Evolutionary conservation across 2,329 filamentous ascomycete genomes (phyloP).

Genomic region (Cladosporium sp.): DNA sequence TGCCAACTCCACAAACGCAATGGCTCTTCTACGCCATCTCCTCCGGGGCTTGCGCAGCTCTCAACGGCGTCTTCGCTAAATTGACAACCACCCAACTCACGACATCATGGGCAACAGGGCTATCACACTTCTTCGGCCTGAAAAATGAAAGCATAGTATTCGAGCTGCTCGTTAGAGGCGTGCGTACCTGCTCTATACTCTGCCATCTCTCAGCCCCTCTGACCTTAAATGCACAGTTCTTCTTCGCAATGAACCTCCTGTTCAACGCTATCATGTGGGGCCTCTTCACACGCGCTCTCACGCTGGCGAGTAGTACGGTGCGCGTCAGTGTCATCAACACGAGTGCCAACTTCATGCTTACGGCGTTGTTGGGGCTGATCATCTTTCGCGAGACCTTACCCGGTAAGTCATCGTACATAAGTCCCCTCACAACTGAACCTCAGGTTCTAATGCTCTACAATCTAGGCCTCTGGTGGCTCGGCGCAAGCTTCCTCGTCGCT

Average conservation of each 20-base stretch:
- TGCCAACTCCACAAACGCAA: conserved; percentile 18
- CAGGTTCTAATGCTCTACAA: not conserved
- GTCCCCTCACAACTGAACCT: not conserved
- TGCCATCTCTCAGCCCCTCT: not conserved
- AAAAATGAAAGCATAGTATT: conserved; percentile 41
- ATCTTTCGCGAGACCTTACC: conserved; percentile 69
- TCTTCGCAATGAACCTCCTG: conserved; percentile 67
- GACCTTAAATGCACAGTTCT: conserved; percentile 45
- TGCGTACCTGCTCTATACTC: conserved; percentile 30
- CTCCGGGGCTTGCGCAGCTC: conserved; percentile 70
- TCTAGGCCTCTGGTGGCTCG: conserved; percentile 63
- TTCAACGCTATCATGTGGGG: conserved; percentile 83
- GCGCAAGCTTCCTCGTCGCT: conserved; percentile 63
- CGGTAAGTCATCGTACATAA: conserved; percentile 25
- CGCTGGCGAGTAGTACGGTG: conserved; percentile 66
- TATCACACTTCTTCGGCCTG: conserved; percentile 45
- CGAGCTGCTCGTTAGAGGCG: conserved; percentile 46
- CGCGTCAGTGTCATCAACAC: conserved; percentile 79
- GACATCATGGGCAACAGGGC: conserved; percentile 43
- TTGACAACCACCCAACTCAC: conserved; percentile 62
- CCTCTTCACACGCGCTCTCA: conserved; percentile 72
- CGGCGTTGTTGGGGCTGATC: conserved; percentile 61
- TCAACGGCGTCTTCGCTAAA: conserved; percentile 80
- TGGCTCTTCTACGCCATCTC: conserved; percentile 63
- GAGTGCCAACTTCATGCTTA: conserved; percentile 73